Percentiles rank a stretch among this genome's conserved stretches.
Evolutionary conservation across 1,284 basidiomycete genomes (phyloP).

Genomic region (Coniferiporia sulphurascens): DNA sequence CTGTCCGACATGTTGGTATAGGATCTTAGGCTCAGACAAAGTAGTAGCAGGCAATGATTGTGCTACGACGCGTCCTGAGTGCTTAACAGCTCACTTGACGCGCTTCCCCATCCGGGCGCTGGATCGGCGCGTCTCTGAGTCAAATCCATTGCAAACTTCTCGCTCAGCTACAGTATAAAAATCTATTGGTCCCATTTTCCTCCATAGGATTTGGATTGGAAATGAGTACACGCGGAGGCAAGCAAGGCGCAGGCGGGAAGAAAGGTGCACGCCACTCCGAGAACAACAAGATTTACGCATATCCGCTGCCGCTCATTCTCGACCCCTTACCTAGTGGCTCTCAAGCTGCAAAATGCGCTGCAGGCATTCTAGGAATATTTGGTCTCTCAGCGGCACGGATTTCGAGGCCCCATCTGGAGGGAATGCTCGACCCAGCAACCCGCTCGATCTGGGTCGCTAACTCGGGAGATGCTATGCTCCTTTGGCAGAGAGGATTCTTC

Average conservation of each 20-base stretch:
- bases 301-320: slow-evolving; percentile 61
- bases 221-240: slow-evolving; percentile 14
- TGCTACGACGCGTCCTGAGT: neutral
- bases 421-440: slow-evolving; percentile 67
- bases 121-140: neutral
- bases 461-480: slow-evolving; percentile 52
- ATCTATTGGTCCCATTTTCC: neutral
- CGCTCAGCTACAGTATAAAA: neutral
- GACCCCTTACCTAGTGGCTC: slow-evolving; percentile 31
- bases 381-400: slow-evolving; percentile 45
- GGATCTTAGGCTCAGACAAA: neutral
- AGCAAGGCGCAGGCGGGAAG: slow-evolving; percentile 32
- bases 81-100: neutral
- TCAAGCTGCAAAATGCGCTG: slow-evolving; percentile 30
- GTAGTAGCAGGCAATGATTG: too few species aligned
- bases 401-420: slow-evolving; percentile 60
- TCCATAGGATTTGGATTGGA: neutral
- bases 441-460: slow-evolving; percentile 78
- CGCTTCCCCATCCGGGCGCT: neutral
- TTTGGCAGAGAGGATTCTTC: slow-evolving; percentile 94
- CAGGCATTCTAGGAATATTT: slow-evolving; percentile 45
- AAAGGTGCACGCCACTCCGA: slow-evolving; percentile 50
- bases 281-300: slow-evolving; percentile 60
- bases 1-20: slow-evolving; percentile 11
- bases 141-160: neutral